These are phyloP conservation scores for Acanthamoeba castellanii DNA, from an alignment of 208 protist species.

Conservation along the genomic window DNA sequence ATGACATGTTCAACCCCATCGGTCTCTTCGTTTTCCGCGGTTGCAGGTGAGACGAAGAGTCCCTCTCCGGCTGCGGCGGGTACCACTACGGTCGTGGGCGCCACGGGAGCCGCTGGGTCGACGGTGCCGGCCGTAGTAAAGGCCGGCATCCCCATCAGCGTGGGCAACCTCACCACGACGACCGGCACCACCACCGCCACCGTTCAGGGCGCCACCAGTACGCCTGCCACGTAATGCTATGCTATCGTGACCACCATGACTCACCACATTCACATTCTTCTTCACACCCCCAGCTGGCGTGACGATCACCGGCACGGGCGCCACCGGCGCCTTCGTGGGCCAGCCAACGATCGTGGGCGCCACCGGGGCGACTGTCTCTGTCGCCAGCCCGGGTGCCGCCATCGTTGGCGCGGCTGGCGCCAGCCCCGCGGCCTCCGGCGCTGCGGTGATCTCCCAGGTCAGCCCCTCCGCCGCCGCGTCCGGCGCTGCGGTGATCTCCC, in stretches of 20 bases:
- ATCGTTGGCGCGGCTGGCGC: neutral
- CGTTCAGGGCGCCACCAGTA: too few species aligned
- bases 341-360: neutral
- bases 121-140: too few species aligned
- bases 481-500: too few species aligned
- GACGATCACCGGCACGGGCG: neutral
- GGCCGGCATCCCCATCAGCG: too few species aligned
- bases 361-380: neutral
- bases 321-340: neutral
- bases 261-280: neutral
- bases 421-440: neutral
- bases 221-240: neutral
- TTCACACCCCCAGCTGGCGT: neutral
- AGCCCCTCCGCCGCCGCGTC: neutral
- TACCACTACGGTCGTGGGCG: too few species aligned
- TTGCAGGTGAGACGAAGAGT: neutral
- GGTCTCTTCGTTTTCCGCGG: neutral
- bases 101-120: too few species aligned
- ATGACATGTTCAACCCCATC: neutral
- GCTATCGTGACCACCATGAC: too few species aligned
- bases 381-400: neutral
- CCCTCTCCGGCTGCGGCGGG: too few species aligned
- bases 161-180: too few species aligned
- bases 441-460: too few species aligned
- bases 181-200: too few species aligned